phyloP scores from a whole-genome alignment of 495 filamentous ascomycete species.

The Neurospora sp. region DNA sequence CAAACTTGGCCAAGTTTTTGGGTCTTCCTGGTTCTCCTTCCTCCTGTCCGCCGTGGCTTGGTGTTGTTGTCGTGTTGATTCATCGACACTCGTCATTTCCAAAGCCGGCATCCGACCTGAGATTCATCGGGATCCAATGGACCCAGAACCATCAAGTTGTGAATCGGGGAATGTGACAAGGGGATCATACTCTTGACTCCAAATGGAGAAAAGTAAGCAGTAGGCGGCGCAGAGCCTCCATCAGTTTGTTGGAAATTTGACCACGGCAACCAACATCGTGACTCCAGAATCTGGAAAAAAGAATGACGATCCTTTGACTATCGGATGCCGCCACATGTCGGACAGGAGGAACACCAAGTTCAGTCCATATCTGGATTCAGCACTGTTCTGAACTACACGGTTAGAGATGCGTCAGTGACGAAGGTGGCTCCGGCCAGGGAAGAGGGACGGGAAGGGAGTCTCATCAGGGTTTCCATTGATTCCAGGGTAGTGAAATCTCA shows the following conservation, averaged over 20 bases:
- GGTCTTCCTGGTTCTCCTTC: not conserved
- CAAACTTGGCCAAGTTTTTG: not conserved
- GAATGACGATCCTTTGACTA: not conserved
- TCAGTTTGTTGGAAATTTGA: not conserved
- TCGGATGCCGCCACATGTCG: not conserved
- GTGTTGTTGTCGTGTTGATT: not conserved
- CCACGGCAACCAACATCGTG: not conserved
- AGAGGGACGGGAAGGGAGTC: not conserved
- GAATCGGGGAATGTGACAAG: not conserved
- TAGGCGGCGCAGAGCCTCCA: not conserved
- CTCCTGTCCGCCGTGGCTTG: not conserved
- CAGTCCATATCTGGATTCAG: not conserved
- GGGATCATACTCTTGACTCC: not conserved
- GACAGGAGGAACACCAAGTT: not conserved
- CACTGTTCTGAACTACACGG: not conserved
- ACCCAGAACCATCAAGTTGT: not conserved
- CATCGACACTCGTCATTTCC: not conserved
- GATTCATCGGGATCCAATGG: not conserved
- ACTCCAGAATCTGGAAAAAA: not conserved
- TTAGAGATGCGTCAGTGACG: not conserved
- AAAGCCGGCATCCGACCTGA: not conserved
- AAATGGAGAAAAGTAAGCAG: not conserved
- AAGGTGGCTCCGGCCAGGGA: not conserved
- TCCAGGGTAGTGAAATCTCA: not conserved
- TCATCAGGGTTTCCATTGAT: not conserved